phyloP scores from a whole-genome alignment of 495 filamentous ascomycete species.

The Penicillium nucicola region DNA sequence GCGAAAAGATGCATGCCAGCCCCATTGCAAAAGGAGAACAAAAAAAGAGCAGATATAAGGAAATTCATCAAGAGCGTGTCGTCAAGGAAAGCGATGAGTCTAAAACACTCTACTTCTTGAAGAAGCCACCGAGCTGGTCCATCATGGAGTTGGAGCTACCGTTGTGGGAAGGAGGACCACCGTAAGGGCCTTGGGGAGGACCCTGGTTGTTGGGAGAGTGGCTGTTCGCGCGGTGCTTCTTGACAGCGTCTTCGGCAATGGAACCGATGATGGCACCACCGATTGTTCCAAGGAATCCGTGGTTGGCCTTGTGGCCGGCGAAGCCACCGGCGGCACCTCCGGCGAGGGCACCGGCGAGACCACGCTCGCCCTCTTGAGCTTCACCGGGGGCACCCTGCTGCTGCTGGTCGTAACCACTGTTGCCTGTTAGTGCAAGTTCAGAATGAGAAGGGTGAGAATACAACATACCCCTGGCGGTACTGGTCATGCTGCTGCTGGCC shows the following conservation, averaged over 20 bases:
- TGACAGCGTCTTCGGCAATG: slow-evolving; percentile 43
- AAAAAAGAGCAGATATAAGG: slow-evolving; percentile 13
- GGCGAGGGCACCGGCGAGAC: slow-evolving; percentile 43
- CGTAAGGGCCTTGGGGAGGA: slow-evolving; percentile 19
- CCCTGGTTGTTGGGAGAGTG: slow-evolving; percentile 10
- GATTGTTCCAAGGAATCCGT: slow-evolving; percentile 49
- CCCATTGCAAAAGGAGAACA: slow-evolving; percentile 12
- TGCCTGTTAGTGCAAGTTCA: slow-evolving; percentile 5
- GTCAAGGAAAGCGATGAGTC: slow-evolving; percentile 12
- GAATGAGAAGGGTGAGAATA: background rate
- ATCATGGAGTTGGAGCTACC: slow-evolving; percentile 31
- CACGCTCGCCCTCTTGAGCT: slow-evolving; percentile 48
- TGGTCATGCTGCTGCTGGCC: slow-evolving; percentile 29
- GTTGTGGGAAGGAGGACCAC: slow-evolving; percentile 13
- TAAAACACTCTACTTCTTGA: slow-evolving; percentile 35
- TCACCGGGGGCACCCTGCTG: slow-evolving; percentile 31
- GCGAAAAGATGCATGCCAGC: slow-evolving; percentile 14
- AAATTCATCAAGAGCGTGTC: slow-evolving; percentile 25
- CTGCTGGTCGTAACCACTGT: slow-evolving; percentile 25
- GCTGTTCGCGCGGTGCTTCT: slow-evolving; percentile 38
- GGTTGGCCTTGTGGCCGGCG: slow-evolving; percentile 49
- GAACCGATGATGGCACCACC: slow-evolving; percentile 49
- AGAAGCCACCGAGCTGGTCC: slow-evolving; percentile 42
- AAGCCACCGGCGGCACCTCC: slow-evolving; percentile 46
- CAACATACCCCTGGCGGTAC: slow-evolving; percentile 21